A percentile compares a stretch with the other conserved stretches of the same genome.
Conservation (phyloP, 2,329 filamentous ascomycete genomes). For the Xylariaceae sp. region DNA sequence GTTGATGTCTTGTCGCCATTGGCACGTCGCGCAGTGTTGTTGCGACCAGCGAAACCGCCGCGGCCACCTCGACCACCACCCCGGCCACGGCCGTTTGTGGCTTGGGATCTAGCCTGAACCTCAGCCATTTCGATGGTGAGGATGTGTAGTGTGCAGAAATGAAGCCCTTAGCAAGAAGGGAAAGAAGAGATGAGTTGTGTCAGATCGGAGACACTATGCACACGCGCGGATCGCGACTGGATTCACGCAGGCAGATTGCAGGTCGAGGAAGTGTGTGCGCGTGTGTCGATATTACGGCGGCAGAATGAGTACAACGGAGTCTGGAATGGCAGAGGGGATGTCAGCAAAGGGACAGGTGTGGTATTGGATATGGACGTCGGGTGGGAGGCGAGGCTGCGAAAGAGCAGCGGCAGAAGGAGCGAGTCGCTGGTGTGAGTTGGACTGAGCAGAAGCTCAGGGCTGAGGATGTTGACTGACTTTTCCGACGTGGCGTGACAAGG, state of each 20-base stretch:
- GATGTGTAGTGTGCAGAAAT: constrained; percentile 26
- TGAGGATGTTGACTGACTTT: constrained; percentile 14
- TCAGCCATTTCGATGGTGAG: constrained; percentile 76
- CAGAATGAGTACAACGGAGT: constrained; percentile 13
- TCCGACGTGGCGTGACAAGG: constrained; percentile 21
- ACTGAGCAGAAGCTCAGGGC: constrained; percentile 2
- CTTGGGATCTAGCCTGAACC: constrained; percentile 70
- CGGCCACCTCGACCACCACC: constrained; percentile 83
- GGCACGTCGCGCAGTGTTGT: constrained; percentile 48
- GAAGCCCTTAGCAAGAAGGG: constrained; percentile 30
- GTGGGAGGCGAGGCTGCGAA: not conserved
- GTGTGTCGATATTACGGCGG: constrained; percentile 1
- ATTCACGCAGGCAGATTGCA: constrained; percentile 12
- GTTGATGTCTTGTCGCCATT: constrained; percentile 67
- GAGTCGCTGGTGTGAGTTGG: not conserved
- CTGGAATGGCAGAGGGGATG: constrained; percentile 9
- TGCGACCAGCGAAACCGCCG: constrained; percentile 67
- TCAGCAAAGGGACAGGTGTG: not conserved
- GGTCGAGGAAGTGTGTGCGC: constrained; percentile 1
- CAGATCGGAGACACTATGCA: constrained; percentile 26
- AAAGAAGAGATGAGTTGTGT: constrained; percentile 15
- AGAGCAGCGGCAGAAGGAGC: not conserved
- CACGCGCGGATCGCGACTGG: constrained; percentile 13
- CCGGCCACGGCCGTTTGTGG: constrained; percentile 78
- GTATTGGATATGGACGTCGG: not conserved